Percentiles rank a stretch among this genome's conserved stretches.
These are phyloP conservation scores for Hibiscus trionum DNA, from an alignment of 345 rosid species.

Conservation along the genomic window DNA sequence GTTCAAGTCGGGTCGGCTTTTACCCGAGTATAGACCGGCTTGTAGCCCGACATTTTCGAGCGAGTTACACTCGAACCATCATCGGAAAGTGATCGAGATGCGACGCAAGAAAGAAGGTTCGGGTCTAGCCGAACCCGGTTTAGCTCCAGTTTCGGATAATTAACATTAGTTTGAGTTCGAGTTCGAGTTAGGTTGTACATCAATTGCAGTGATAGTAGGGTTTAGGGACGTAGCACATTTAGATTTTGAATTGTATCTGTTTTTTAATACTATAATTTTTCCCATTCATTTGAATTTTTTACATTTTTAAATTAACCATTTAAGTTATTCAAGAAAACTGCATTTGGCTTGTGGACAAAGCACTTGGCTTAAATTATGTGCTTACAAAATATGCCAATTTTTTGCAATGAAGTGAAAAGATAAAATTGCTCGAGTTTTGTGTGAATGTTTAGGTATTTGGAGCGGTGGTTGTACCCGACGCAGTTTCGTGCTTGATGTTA, in stretches of 20 bases:
- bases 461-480: not conserved
- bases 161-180: not conserved
- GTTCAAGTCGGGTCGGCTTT: conserved; percentile 80
- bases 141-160: conserved; percentile 46
- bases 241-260: conserved; percentile 3
- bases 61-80: conserved; percentile 79
- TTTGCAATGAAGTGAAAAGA: not conserved
- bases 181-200: not conserved
- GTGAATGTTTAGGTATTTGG: not conserved
- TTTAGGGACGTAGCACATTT: conserved; percentile 23
- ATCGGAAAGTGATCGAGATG: conserved; percentile 82
- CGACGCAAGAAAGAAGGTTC: conserved; percentile 42
- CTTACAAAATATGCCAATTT: not conserved
- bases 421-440: not conserved
- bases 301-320: no score
- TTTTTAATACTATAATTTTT: not conserved
- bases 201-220: not conserved
- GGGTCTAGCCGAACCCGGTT: conserved; percentile 26
- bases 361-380: not conserved
- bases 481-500: not conserved
- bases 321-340: conserved; percentile 2
- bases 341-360: conserved; percentile 12
- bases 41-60: conserved; percentile 85
- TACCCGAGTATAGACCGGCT: conserved; percentile 90
- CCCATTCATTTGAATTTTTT: not conserved